Percentiles rank a stretch among this genome's conserved stretches.
Evolutionary conservation across 495 filamentous ascomycete genomes (phyloP).

Genomic region (Aspergillus affinis): DNA sequence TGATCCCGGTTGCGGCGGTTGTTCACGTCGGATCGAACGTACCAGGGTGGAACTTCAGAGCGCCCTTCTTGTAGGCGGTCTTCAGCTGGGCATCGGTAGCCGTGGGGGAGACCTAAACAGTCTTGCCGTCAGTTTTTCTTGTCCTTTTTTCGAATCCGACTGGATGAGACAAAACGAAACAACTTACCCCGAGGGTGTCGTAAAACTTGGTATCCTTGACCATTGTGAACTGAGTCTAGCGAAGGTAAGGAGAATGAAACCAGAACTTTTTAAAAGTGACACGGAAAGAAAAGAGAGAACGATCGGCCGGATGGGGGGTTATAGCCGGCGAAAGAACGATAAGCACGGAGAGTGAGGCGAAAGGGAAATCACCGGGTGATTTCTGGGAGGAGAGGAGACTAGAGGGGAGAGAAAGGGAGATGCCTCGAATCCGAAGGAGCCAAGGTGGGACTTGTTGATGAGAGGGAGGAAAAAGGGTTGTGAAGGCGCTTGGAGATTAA

Average conservation of each 20-base stretch:
- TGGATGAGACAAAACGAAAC: not conserved
- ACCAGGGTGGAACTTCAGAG: slow-evolving; percentile 91
- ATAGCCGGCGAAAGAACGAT: not conserved
- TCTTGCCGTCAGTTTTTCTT: slow-evolving; percentile 26
- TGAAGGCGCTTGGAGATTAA: slow-evolving; percentile 10
- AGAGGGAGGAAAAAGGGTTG: slow-evolving; percentile 19
- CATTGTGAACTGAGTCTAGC: slow-evolving; percentile 57
- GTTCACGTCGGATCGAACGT: slow-evolving; percentile 23
- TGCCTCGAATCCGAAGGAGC: slow-evolving; percentile 1
- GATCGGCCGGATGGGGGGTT: not conserved
- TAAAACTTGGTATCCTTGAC: slow-evolving; percentile 89
- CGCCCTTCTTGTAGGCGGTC: slow-evolving; percentile 87
- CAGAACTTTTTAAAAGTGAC: slow-evolving; percentile 20
- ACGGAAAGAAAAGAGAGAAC: not conserved
- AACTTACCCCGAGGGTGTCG: slow-evolving; percentile 77
- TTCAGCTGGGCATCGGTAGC: slow-evolving; percentile 78
- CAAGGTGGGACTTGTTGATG: slow-evolving; percentile 13
- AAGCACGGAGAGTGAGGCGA: slow-evolving; percentile 7
- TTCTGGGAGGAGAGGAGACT: slow-evolving; percentile 3
- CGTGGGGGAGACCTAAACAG: slow-evolving; percentile 63
- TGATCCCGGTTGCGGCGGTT: not conserved
- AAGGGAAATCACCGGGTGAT: slow-evolving; percentile 10
- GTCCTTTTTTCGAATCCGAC: too few species aligned
- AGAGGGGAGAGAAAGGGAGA: slow-evolving; percentile 2
- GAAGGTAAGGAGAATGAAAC: slow-evolving; percentile 18